Conservation (phyloP, 208 protist species). For the Acanthamoeba royreba region DNA sequence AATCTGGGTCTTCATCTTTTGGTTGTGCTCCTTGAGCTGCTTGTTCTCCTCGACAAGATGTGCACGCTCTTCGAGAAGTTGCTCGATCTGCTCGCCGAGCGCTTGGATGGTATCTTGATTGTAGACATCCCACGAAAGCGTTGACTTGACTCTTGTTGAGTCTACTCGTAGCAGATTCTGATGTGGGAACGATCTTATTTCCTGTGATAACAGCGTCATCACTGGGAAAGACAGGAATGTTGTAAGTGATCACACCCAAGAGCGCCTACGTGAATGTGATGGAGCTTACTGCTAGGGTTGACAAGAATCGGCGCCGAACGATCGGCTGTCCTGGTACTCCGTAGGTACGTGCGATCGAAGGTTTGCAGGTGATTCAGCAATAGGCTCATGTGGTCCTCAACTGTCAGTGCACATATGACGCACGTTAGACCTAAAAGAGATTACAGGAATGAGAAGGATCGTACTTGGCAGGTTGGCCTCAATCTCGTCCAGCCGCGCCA, state of each 20-base stretch:
- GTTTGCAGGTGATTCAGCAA: conserved; percentile 10
- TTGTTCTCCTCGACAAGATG: background rate
- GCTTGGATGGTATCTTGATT: background rate
- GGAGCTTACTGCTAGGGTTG: background rate
- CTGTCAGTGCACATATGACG: background rate
- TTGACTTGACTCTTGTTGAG: background rate
- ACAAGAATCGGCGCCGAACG: background rate
- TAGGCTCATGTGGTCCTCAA: background rate
- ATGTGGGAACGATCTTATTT: background rate
- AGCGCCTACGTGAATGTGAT: background rate
- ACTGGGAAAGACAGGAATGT: background rate
- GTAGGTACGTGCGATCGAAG: background rate
- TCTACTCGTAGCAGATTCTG: background rate
- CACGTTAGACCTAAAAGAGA: background rate
- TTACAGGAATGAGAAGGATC: background rate
- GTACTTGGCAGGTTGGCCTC: background rate
- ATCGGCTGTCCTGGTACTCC: background rate
- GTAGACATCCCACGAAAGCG: background rate
- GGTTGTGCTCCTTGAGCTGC: background rate
- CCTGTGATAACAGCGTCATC: background rate
- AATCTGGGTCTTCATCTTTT: conserved; percentile 19
- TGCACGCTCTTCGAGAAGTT: background rate
- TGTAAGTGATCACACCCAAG: background rate
- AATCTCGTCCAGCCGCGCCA: conserved; percentile 1
- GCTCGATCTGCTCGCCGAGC: background rate